Percentiles rank a stretch among this genome's conserved stretches.
These are phyloP conservation scores for Teunomyces tritomae DNA, from an alignment of 805 yeast genomes.

Conservation along the genomic window DNA sequence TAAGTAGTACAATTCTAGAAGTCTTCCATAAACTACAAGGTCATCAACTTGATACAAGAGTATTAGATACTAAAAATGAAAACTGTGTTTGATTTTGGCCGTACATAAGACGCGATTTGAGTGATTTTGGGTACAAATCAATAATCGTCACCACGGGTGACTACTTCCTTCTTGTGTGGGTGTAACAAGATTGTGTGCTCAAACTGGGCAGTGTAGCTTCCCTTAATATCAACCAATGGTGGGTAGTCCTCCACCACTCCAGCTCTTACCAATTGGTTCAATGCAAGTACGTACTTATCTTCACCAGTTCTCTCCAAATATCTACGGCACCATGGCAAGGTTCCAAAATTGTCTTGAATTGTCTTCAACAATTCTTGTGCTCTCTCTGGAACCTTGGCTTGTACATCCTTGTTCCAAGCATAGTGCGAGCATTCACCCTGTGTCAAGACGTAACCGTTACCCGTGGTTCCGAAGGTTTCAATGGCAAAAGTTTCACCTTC, in stretches of 20 bases:
- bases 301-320: conserved; percentile 90
- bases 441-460: conserved; percentile 81
- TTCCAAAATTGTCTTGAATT: conserved; percentile 83
- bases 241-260: conserved; percentile 94
- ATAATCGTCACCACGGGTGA: conserved; percentile 93
- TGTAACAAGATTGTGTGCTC: conserved; percentile 93
- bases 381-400: conserved; percentile 40
- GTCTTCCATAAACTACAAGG: too few relatives aligned
- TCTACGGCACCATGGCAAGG: conserved; percentile 95
- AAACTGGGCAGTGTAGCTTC: conserved; percentile 91
- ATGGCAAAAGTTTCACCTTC: conserved; percentile 98
- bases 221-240: conserved; percentile 79
- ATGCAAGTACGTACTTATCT: conserved; percentile 84
- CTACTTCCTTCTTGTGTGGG: conserved; percentile 90
- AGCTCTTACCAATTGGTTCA: conserved; percentile 77
- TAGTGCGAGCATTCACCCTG: conserved; percentile 96
- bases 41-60: too few relatives aligned
- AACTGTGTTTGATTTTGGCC: neutral
- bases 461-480: conserved; percentile 97
- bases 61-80: too few relatives aligned
- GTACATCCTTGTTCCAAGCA: conserved; percentile 60
- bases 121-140: conserved; percentile 20
- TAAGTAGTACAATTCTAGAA: too few relatives aligned
- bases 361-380: conserved; percentile 68
- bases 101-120: neutral